Base-by-base conservation (phyloP, 306 rosid species). In the Malus sylvestris region DNA sequence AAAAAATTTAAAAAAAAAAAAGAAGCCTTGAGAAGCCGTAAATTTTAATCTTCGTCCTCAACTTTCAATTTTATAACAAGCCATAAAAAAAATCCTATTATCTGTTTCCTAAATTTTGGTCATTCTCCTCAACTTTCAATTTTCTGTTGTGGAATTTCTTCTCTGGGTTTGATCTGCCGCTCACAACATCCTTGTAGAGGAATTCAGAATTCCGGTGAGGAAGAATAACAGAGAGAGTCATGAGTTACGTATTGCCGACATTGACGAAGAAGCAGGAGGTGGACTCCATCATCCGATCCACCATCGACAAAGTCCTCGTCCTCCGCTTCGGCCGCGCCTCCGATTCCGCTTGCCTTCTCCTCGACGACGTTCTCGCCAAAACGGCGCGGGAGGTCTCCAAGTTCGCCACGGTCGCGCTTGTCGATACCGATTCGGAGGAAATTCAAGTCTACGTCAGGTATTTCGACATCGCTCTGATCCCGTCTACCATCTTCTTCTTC, bases 401-500 rank as follows among this genome's bases (percentile, higher is more conserved):
- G 74, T 94, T 94, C 80, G 96, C 95, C 62, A 84, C 79, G 23
- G 83, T 94, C 44, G 96, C 91, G 27, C 79, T 94, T 13, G 91
- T 92, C 33, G 97, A 92, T 74, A 63, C 89, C 53, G 98, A 94
- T 60, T 94, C 96, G 0, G 86, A 81, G 38, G 98, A 90, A 18
- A 58, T 90, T 73, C 93, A 88, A 78, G 89, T 94, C 60, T 94
- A 92, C 79, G 80, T 85, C 71, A 88, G 89, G 33, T 94, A 90
- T 76, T 90, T 91, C 80, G 97, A 92, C 88, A 91, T 94, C 23
- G 80, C 95, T 70, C 71, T 87, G 58, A 81, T 89, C 49, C 98
- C 98, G 1, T 94, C 97, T 19, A 87, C 91, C 0, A 70, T 94
- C 59, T 94, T 92, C 85, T 92, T 94, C 88, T 94, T 92, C 92